Conservation (phyloP, 441 rosid species). For the Erodium moschatum region DNA sequence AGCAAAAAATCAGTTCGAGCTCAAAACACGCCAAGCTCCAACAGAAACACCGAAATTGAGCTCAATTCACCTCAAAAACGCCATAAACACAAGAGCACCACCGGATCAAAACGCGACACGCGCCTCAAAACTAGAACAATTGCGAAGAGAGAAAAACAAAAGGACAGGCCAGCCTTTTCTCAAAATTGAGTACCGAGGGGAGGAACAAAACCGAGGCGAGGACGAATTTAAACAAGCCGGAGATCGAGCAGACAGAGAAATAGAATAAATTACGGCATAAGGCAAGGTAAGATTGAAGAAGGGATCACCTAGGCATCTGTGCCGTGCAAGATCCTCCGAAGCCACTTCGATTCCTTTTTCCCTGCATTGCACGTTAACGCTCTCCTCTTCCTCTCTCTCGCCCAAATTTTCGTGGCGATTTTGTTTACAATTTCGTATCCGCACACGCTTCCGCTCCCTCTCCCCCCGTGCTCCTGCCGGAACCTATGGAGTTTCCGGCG, state of each 20-base stretch:
- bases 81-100: slow-evolving; percentile 4
- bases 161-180: neutral
- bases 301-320: slow-evolving; percentile 28
- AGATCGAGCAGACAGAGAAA: slow-evolving; percentile 17
- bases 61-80: neutral
- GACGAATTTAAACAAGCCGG: slow-evolving; percentile 25
- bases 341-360: slow-evolving; percentile 34
- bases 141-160: neutral
- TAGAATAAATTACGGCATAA: slow-evolving; percentile 59
- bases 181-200: slow-evolving; percentile 10
- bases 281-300: slow-evolving; percentile 44
- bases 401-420: neutral
- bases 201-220: slow-evolving; percentile 6
- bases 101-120: slow-evolving; percentile 5
- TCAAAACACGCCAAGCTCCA: neutral
- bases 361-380: slow-evolving; percentile 35
- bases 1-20: neutral
- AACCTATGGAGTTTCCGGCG: slow-evolving; percentile 20
- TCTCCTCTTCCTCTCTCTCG: neutral
- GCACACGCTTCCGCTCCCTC: too few relatives aligned
- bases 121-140: neutral
- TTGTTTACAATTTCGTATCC: too few relatives aligned
- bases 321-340: slow-evolving; percentile 31
- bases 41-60: slow-evolving; percentile 18
- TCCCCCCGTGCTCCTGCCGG: neutral